Percentiles rank a stretch among this genome's conserved stretches.
These are phyloP conservation scores for Ustilago lituana DNA, from an alignment of 1,284 basidiomycete species.

Conservation along the genomic window DNA sequence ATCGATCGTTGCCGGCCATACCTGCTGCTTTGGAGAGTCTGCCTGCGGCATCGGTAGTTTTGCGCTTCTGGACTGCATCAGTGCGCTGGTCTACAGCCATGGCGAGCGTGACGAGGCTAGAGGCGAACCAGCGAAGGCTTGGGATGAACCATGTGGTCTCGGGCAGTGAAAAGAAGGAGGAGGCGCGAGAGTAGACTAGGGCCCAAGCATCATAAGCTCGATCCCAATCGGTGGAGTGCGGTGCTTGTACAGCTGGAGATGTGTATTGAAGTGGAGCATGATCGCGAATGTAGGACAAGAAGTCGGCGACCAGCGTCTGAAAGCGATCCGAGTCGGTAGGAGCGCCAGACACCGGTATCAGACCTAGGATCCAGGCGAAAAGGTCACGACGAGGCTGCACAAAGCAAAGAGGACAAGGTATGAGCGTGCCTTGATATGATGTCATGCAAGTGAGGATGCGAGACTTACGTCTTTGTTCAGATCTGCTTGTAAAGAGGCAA, in stretches of 20 bases:
- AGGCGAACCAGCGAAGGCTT: constrained; percentile 44
- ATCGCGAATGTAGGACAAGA: constrained; percentile 39
- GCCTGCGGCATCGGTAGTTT: constrained; percentile 64
- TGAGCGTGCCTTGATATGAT: background rate
- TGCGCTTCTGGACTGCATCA: constrained; percentile 39
- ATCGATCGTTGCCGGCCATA: constrained; percentile 64
- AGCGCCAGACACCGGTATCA: constrained; percentile 29
- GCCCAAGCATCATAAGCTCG: constrained; percentile 55
- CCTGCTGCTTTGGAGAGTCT: constrained; percentile 62
- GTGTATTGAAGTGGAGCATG: constrained; percentile 22
- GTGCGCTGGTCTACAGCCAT: constrained; percentile 43
- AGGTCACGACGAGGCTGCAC: constrained; percentile 34
- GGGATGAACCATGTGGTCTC: constrained; percentile 66
- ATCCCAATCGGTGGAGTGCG: constrained; percentile 26
- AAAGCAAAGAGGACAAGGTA: background rate
- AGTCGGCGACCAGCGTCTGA: constrained; percentile 44
- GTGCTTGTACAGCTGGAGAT: constrained; percentile 5
- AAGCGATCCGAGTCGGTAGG: constrained; percentile 47
- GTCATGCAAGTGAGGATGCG: too few relatives aligned
- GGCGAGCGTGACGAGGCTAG: constrained; percentile 38
- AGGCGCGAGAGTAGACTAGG: constrained; percentile 56
- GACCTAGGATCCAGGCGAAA: constrained; percentile 22
- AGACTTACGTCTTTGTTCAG: constrained; percentile 28
- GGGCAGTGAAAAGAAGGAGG: constrained; percentile 61
- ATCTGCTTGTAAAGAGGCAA: constrained; percentile 28